These are phyloP conservation scores for Botrytis fabae DNA, from an alignment of 2,329 filamentous ascomycete genomes.

Conservation along the genomic window DNA sequence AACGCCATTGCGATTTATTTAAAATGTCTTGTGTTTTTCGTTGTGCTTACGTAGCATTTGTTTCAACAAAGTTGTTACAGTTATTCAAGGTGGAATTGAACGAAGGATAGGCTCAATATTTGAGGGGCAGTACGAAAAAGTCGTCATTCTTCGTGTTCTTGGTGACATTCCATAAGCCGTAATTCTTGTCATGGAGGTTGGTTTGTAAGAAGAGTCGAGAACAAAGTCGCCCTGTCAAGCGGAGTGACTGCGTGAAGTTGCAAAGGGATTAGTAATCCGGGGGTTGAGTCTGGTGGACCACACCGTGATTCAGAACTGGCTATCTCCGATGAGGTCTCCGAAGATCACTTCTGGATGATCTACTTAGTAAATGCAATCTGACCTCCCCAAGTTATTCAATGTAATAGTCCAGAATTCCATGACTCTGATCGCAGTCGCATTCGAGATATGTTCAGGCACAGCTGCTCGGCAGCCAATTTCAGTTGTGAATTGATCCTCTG, in stretches of 20 bases:
- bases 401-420: neutral
- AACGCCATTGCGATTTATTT: constrained; percentile 16
- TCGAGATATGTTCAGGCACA: neutral
- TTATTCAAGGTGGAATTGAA: neutral
- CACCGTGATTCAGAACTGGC: neutral
- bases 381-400: neutral
- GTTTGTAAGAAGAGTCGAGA: neutral
- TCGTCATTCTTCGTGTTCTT: constrained; percentile 2
- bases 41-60: neutral
- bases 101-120: neutral
- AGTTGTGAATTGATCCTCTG: neutral
- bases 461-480: neutral
- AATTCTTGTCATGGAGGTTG: neutral
- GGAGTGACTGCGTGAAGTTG: neutral
- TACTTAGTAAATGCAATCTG: neutral
- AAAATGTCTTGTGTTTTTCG: neutral
- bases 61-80: neutral
- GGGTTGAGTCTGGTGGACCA: too few relatives aligned
- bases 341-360: neutral
- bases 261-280: constrained; percentile 13
- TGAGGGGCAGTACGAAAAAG: neutral
- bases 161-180: neutral
- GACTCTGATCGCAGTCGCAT: neutral
- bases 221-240: constrained; percentile 3
- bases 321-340: neutral